Conservation (phyloP, 768 basidiomycete genomes). For the Coprinopsis strossmayeri region DNA sequence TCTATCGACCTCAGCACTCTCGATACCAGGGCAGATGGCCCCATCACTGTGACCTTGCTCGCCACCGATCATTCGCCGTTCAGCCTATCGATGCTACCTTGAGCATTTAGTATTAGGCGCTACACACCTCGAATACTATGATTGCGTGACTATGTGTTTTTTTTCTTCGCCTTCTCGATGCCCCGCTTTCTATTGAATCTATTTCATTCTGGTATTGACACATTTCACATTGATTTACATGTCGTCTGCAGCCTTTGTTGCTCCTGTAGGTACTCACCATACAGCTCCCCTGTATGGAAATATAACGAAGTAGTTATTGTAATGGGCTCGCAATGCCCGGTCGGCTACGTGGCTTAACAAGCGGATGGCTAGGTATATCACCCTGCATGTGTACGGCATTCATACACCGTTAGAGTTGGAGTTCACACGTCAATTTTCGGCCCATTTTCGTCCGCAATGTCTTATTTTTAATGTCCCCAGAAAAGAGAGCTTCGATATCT, state of each 20-base stretch:
- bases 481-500: no score
- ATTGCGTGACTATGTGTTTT: background rate
- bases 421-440: background rate
- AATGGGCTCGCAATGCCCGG: no score
- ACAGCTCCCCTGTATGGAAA: no score
- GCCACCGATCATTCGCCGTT: background rate
- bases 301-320: no score
- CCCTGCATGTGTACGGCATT: no score
- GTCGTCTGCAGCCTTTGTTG: no score
- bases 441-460: background rate
- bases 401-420: no score
- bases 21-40: conserved; percentile 11
- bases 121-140: background rate
- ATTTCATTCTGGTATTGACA: no score
- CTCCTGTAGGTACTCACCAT: no score
- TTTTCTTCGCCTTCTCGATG: background rate
- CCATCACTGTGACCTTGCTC: background rate
- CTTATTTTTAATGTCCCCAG: background rate
- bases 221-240: no score
- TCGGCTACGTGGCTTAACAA: no score
- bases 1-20: conserved; percentile 18
- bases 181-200: background rate
- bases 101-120: background rate
- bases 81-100: background rate
- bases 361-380: no score